phyloP scores from a whole-genome alignment of 371 early-diverging fungal species.

The Circinella umbellata region DNA sequence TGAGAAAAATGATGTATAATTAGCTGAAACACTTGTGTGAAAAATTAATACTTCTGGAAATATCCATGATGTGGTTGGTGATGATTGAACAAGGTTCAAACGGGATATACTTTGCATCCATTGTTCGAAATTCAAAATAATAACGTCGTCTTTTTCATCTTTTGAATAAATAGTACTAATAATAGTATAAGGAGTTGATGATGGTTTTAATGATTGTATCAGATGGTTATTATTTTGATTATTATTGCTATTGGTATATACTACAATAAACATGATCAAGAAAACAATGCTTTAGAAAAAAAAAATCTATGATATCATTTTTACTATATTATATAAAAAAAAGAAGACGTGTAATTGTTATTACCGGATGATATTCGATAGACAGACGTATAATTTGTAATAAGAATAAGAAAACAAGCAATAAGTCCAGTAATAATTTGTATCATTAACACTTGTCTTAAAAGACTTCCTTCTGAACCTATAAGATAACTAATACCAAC shows the following conservation, averaged over 20 bases:
- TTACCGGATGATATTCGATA: slow-evolving; percentile 10
- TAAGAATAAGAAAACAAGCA: slow-evolving; percentile 6
- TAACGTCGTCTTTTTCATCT: not conserved
- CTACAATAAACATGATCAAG: too few species aligned
- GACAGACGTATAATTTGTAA: not conserved
- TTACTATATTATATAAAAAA: not conserved
- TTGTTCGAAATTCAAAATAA: not conserved
- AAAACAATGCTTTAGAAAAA: too few species aligned
- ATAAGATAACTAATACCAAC: not conserved
- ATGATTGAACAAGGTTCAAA: too few species aligned
- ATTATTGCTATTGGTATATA: too few species aligned
- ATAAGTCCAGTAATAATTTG: slow-evolving; percentile 7
- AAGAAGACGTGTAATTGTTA: not conserved
- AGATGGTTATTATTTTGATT: too few species aligned
- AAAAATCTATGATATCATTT: too few species aligned
- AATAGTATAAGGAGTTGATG: not conserved
- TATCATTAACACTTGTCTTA: slow-evolving; percentile 2
- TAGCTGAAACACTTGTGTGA: too few species aligned
- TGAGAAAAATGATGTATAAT: too few species aligned
- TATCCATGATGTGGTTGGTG: not conserved
- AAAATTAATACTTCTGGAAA: not conserved
- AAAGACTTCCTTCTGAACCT: not conserved
- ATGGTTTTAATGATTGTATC: not conserved
- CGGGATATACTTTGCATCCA: not conserved
- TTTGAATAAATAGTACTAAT: not conserved